These are phyloP conservation scores for Rhodomyrtus psidioides DNA, from an alignment of 441 rosid genomes.

Conservation along the genomic window DNA sequence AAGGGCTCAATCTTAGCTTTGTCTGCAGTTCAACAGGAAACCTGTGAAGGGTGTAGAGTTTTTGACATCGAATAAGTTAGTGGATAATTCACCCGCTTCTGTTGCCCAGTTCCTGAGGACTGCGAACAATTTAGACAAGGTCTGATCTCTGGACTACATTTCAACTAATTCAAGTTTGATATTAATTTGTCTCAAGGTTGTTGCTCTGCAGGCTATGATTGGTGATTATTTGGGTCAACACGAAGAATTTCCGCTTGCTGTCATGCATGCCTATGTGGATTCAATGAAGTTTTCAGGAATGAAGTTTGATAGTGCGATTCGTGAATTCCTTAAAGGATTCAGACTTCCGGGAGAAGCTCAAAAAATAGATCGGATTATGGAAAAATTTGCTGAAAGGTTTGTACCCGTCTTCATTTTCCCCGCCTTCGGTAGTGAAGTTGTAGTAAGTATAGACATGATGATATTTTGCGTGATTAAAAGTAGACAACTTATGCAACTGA, in stretches of 20 bases:
- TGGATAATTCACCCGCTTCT: conserved; percentile 75
- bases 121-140: conserved; percentile 83
- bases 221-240: conserved; percentile 99
- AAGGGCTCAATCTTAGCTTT: conserved; percentile 11
- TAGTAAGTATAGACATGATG: not conserved
- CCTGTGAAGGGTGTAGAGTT: conserved; percentile 76
- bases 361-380: conserved; percentile 99
- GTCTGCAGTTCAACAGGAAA: conserved; percentile 90
- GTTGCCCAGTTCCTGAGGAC: conserved; percentile 87
- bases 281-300: conserved; percentile 86
- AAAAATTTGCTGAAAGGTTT: conserved; percentile 99
- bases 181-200: conserved; percentile 22
- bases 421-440: not conserved
- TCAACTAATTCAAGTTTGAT: conserved; percentile 5
- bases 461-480: not conserved
- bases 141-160: conserved; percentile 18
- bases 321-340: conserved; percentile 94
- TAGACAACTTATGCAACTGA: not conserved
- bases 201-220: conserved; percentile 76
- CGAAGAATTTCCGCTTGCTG: conserved; percentile 98
- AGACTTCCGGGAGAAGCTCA: conserved; percentile 99
- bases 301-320: conserved; percentile 88
- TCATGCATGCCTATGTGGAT: conserved; percentile 98
- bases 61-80: conserved; percentile 74
- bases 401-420: not conserved